A percentile compares a stretch with the other conserved stretches of the same genome.
These are phyloP conservation scores for Vaccinium darrowii DNA, from an alignment of 148 eudicot genomes.

Conservation along the genomic window DNA sequence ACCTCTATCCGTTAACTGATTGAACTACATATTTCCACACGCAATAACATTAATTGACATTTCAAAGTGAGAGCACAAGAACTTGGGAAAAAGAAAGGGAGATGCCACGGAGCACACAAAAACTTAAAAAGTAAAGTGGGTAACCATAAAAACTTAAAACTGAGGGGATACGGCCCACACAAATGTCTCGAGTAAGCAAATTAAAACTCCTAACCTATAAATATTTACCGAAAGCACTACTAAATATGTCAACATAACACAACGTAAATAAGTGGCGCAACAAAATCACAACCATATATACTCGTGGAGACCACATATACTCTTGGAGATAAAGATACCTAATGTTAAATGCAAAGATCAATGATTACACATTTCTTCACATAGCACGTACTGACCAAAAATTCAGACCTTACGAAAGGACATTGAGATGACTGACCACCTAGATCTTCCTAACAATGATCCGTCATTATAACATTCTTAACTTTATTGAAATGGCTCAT, in stretches of 20 bases:
- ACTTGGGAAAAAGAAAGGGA: not conserved
- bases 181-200: not conserved
- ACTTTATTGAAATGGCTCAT: not conserved
- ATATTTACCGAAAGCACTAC: not conserved
- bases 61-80: not conserved
- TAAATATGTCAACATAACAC: not conserved
- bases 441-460: not conserved
- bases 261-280: not conserved
- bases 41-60: not conserved
- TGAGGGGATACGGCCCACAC: not conserved
- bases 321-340: too few relatives aligned
- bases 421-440: too few relatives aligned
- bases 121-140: not conserved
- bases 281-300: too few relatives aligned
- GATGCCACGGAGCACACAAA: too few relatives aligned
- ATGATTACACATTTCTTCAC: too few relatives aligned
- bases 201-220: not conserved
- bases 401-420: too few relatives aligned
- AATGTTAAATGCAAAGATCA: too few relatives aligned
- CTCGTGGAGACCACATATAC: too few relatives aligned
- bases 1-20: conserved; percentile 69
- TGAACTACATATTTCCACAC: conserved; percentile 38
- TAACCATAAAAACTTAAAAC: not conserved
- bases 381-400: too few relatives aligned
- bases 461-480: not conserved